These are phyloP conservation scores for Coprinellus micaceus DNA, from an alignment of 768 basidiomycete genomes.

Conservation along the genomic window DNA sequence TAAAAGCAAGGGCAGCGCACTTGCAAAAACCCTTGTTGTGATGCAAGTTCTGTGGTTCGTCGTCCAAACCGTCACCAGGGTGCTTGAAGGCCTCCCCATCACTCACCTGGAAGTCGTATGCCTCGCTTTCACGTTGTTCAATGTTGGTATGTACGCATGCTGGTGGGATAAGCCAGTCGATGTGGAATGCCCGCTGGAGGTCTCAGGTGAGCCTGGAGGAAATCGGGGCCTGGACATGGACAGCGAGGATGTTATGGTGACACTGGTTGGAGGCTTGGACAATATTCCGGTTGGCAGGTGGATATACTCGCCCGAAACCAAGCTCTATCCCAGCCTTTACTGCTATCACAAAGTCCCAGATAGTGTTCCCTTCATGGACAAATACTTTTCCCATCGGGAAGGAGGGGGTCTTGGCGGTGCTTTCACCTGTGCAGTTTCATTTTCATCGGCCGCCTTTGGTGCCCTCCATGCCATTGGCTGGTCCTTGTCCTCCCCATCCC, in stretches of 20 bases:
- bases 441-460: no score
- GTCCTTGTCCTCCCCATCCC: no score
- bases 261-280: slow-evolving; percentile 21
- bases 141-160: slow-evolving; percentile 24
- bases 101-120: slow-evolving; percentile 36
- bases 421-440: no score
- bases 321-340: not conserved
- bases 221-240: no score
- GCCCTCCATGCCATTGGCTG: no score
- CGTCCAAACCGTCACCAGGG: slow-evolving; percentile 25
- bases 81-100: slow-evolving; percentile 20
- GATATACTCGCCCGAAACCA: not conserved
- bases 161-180: slow-evolving; percentile 42
- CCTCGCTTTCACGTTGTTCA: slow-evolving; percentile 29
- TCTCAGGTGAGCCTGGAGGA: no score
- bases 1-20: slow-evolving; percentile 29
- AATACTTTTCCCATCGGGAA: no score
- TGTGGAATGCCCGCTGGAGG: slow-evolving; percentile 19
- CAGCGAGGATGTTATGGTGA: slow-evolving; percentile 10
- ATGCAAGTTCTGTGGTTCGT: slow-evolving; percentile 35
- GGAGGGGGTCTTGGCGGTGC: no score
- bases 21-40: slow-evolving; percentile 32
- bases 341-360: no score
- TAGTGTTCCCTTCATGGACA: no score
- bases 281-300: slow-evolving; percentile 7